These are phyloP conservation scores for Triticum aestivum DNA, from an alignment of 176 grass and related monocot genomes.

Conservation along the genomic window IWGSC_CS_RefSeq_v2.1 NC_057814.1:629833129-629833628, in stretches of 20 bases:
- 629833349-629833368: not conserved
- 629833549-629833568: no score
- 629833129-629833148: slow-evolving; percentile 39
- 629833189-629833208: slow-evolving; percentile 35
- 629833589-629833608: no score
- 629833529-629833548: no score
- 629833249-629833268: slow-evolving; percentile 44
- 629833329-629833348: slow-evolving; percentile 28
- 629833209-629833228: slow-evolving; percentile 55
- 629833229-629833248: slow-evolving; percentile 44
- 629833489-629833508: no score
- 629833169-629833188: slow-evolving; percentile 53
- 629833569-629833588: no score
- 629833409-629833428: not conserved
- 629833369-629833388: not conserved
- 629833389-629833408: not conserved
- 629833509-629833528: no score
- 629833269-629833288: slow-evolving; percentile 46
- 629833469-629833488: no score
- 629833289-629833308: not conserved
- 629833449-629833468: no score
- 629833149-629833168: slow-evolving; percentile 58
- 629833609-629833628: no score
- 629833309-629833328: not conserved
- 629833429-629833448: no score